A percentile compares a stretch with the other conserved stretches of the same genome.
These are phyloP conservation scores for Phoenix dactylifera DNA, from an alignment of 176 grass and related monocot genomes.

Conservation along the genomic window DNA sequence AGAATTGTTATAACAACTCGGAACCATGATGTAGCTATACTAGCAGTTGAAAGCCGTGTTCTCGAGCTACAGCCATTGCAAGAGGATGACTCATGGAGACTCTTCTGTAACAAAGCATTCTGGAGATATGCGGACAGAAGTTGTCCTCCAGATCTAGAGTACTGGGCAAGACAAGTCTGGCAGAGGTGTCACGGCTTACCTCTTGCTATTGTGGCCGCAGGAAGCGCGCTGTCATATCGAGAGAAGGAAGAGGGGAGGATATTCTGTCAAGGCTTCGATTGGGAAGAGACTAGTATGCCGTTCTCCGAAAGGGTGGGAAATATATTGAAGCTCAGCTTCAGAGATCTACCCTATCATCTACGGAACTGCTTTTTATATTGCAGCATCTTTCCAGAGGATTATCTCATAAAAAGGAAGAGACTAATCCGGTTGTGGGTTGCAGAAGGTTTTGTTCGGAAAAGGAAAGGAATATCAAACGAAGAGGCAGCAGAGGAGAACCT, in stretches of 20 bases:
- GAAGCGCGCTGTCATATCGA: too few relatives aligned
- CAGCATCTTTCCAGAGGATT: conserved; percentile 28
- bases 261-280: conserved; percentile 4
- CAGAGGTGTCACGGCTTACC: too few relatives aligned
- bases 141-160: too few relatives aligned
- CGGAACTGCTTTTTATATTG: conserved; percentile 25
- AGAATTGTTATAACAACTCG: too few relatives aligned
- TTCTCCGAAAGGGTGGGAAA: not conserved
- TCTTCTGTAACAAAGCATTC: too few relatives aligned
- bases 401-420: conserved; percentile 12
- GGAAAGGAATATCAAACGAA: conserved; percentile 9
- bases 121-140: too few relatives aligned
- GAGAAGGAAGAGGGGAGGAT: conserved; percentile 14
- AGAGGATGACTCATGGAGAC: too few relatives aligned
- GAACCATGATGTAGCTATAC: too few relatives aligned
- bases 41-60: too few relatives aligned
- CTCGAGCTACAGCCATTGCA: too few relatives aligned
- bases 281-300: conserved; percentile 2
- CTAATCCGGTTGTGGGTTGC: conserved; percentile 26
- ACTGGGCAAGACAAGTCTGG: too few relatives aligned
- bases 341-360: conserved; percentile 16
- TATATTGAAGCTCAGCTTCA: conserved; percentile 22
- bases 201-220: too few relatives aligned
- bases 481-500: conserved; percentile 21
- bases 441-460: conserved; percentile 23